Evolutionary conservation across 2,329 filamentous ascomycete species (phyloP).

Genomic region (Xylaria arbuscula): DNA sequence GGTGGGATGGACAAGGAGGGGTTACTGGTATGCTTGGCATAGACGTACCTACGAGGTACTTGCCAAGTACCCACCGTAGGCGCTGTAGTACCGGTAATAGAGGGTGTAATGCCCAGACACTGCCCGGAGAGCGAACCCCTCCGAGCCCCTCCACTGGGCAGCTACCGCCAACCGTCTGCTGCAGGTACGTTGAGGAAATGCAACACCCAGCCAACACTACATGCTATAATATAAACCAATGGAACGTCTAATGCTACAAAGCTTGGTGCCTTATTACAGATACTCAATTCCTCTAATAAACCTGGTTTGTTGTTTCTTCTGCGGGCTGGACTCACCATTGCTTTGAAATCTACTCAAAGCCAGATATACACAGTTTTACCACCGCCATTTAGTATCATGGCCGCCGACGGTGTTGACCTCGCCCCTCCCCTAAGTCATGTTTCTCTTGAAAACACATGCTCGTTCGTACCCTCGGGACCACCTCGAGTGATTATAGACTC

Average conservation of each 20-base stretch:
- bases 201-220: no score
- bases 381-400: no score
- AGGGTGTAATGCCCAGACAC: no score
- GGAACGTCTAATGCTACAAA: no score
- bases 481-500: constrained; percentile 33
- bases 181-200: no score
- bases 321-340: not conserved
- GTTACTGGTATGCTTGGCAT: not conserved
- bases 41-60: not conserved
- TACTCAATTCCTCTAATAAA: not conserved
- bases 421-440: not conserved
- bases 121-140: no score
- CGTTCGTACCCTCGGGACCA: not conserved
- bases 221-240: no score
- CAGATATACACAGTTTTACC: no score
- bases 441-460: not conserved
- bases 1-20: not conserved
- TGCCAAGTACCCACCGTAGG: no score
- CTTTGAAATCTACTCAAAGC: not conserved
- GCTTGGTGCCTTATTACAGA: not conserved
- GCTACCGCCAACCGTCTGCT: no score
- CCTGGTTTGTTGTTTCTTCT: not conserved
- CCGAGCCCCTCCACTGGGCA: no score
- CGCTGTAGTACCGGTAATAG: no score
- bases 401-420: not conserved